Evolutionary conservation across 2,329 filamentous ascomycete species (phyloP), one percentile per base, ranked within the genome.

Genomic region (Penicillium sp.): DNA sequence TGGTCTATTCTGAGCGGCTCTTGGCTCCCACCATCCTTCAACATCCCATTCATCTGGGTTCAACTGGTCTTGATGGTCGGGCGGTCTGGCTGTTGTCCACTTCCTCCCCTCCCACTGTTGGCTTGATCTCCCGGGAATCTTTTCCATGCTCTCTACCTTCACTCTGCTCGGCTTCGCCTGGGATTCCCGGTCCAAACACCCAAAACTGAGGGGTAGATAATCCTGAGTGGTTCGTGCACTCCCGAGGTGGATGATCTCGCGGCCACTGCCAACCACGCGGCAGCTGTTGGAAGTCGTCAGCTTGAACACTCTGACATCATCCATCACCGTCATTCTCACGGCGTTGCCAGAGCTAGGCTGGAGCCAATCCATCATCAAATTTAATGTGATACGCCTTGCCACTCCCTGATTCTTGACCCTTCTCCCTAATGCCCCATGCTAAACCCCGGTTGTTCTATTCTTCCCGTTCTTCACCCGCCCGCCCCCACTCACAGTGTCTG

Each of bases 221-320:
- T 27, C 18, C 6, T 44, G 33, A 39, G 39, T 60, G 59, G 59
- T 58, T 60, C 59, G 55, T 52, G 47, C 59, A 47, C 51, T 41
- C 47, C 44, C 35, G 35, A 43, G 35, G 50, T 11, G 37, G 55
- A 54, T 60, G 55, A 60, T 60, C 41, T 40, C 11, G 50, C 50
- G 19, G 39, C 22, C 14, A 31, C 51, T 40, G 37, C 35, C 55
- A 47, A 57, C 55, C 44, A 54, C 43, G 18, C 13, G 35, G 50
- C 27, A 56, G 31, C 41, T 35, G 49, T 54, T 58, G 50, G 43
- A 50, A 43, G 37, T 27, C 39, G 24, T 41, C 46, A 46, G 39
- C 39, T 37, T 18, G 31, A 51, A n/a, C 27, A 27, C 51, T 24
- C 59, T 60, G 59, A 60, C 59, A 60, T 60, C 59, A 60, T 54